Base-by-base conservation (phyloP, 1,284 basidiomycete genomes). In the Anthracocystis panici-leucophaei region DNA sequence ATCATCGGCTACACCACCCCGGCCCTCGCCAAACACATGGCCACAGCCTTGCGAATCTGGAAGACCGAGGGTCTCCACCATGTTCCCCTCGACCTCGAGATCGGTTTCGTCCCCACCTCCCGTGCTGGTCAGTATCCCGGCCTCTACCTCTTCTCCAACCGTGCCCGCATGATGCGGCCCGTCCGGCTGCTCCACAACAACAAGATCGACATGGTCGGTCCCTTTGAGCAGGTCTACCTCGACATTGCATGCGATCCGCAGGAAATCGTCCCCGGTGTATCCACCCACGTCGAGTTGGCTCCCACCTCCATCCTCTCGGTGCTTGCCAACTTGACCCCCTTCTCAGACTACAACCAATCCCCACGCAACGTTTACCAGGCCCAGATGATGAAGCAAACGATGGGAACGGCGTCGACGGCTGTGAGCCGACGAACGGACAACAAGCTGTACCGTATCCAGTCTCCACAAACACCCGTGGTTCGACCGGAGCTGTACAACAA, bases 171-270 rank as follows among this genome's bases (percentile, higher is more conserved):
- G 95, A 98, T 99, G 96, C 90, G 97, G 49, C 96, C 97, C 3
- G 97, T 99, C 68, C 94, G 92, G 81, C 95, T 93, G 86, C 87
- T 99, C 48, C 87, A 89, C 67, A 99, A 98, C 85, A 92, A 91
- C 57, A 89, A 90, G 77, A 89, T 92, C 77, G 97, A 99, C 86
- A 93, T 93, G 85, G 89, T 99, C 55, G 97, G 97, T 3, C 90
- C 96, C 2, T 99, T 99, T 80, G 97, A 99, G 87, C 97, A 99
- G 87, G 97, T 99, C 11, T 99, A 99, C 86, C 95, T 99, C 92
- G 93, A 99, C 85, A 93, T 99, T 82, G 96, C 97, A 0, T 92
- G 94, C 84, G 93, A 91, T 59, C 91, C 91, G 5, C 91, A 92
- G 78, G 97, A 98, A 85, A 91, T 98, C 56, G 93, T 97, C 76